phyloP scores from a whole-genome alignment of 169 alveolate species.

The Eimeria sp. region DNA sequence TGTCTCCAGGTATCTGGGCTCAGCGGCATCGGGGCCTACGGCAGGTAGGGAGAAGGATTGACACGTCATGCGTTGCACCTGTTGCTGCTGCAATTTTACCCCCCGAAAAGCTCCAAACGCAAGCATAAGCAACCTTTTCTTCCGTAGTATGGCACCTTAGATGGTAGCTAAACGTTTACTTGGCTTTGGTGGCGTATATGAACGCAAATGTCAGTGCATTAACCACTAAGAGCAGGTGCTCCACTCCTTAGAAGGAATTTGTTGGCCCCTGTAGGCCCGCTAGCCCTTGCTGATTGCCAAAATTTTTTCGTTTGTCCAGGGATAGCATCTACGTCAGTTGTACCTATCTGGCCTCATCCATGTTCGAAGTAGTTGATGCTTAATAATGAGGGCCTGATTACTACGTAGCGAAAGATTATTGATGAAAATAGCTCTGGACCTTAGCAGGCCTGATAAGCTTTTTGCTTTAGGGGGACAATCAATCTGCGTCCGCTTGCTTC shows the following conservation, averaged over 20 bases:
- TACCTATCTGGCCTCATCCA: not conserved
- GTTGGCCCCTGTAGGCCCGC: not conserved
- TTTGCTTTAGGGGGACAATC: not conserved
- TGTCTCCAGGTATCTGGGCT: not conserved
- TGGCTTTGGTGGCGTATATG: too few relatives aligned
- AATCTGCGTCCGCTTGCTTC: not conserved
- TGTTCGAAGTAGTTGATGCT: not conserved
- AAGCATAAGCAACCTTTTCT: too few relatives aligned
- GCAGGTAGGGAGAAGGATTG: not conserved
- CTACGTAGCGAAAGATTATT: not conserved
- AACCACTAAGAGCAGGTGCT: not conserved
- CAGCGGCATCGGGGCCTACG: not conserved
- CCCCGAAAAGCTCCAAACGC: too few relatives aligned
- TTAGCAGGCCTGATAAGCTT: not conserved
- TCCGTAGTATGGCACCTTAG: too few relatives aligned
- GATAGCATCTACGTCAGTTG: not conserved
- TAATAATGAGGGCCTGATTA: not conserved
- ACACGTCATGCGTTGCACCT: not conserved
- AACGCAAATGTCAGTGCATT: too few relatives aligned
- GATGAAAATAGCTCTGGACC: not conserved
- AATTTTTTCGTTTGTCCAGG: not conserved
- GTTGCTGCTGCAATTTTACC: not conserved
- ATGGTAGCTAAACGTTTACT: too few relatives aligned
- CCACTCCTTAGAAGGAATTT: not conserved
- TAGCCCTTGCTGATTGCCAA: not conserved